Evolutionary conservation across 306 rosid genomes (phyloP).

Genomic region (Prunus mume): DNA sequence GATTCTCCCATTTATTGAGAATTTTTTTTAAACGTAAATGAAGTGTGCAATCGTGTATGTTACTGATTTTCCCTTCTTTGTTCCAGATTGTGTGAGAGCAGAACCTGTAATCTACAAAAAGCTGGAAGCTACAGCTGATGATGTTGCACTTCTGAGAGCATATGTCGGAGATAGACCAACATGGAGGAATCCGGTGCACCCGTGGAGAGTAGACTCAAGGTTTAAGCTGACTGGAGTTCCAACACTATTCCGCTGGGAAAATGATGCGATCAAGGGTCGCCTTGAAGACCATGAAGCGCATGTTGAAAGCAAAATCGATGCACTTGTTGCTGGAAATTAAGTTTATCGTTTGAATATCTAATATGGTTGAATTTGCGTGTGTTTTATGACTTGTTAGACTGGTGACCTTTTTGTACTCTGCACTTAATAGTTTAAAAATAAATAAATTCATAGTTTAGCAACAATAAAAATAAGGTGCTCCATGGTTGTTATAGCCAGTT

Average conservation of each 20-base stretch:
- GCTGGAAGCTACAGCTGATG: constrained; percentile 57
- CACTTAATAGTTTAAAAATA: background rate
- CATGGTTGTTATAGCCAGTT: too few relatives aligned
- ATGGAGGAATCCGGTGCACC: constrained; percentile 81
- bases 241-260: constrained; percentile 73
- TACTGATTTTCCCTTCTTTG: background rate
- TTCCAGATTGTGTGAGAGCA: constrained; percentile 82
- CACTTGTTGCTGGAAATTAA: constrained; percentile 55
- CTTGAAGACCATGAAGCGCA: constrained; percentile 88
- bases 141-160: constrained; percentile 67
- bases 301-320: constrained; percentile 61
- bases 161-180: constrained; percentile 86
- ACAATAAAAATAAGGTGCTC: background rate
- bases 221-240: constrained; percentile 86
- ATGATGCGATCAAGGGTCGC: constrained; percentile 56
- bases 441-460: background rate
- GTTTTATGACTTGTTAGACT: background rate
- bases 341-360: background rate
- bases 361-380: background rate
- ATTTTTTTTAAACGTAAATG: background rate
- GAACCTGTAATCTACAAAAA: constrained; percentile 82
- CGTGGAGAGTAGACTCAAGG: constrained; percentile 73
- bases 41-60: background rate
- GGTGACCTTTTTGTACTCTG: background rate
- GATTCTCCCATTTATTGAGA: background rate